Conservation (phyloP, 2,329 filamentous ascomycete species). For the Colletotrichum lindemuthianum region DNA sequence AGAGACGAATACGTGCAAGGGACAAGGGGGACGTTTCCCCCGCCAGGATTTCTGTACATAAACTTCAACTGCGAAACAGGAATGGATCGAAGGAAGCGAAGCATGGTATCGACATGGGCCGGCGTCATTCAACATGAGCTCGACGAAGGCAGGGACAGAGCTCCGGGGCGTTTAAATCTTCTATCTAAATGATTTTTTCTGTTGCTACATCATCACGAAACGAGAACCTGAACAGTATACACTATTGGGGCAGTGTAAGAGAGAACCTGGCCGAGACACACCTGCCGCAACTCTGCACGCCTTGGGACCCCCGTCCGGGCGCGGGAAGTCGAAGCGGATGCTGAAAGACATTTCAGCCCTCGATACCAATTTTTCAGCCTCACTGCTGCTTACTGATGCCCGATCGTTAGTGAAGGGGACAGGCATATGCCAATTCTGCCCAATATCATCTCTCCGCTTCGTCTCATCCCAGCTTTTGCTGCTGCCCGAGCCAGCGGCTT, state of each 20-base stretch:
- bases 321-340: too few species aligned
- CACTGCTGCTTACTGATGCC: too few species aligned
- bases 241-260: too few species aligned
- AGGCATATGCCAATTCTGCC: constrained; percentile 2
- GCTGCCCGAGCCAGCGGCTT: too few species aligned
- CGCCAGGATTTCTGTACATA: constrained; percentile 36
- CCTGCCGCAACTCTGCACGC: too few species aligned
- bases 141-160: constrained; percentile 36
- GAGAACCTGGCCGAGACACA: too few species aligned
- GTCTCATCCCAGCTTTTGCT: constrained; percentile 16
- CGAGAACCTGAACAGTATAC: too few species aligned
- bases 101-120: constrained; percentile 37
- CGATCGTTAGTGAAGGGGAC: background rate
- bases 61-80: constrained; percentile 38
- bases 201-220: background rate
- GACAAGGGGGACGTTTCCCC: constrained; percentile 17
- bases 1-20: background rate
- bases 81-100: constrained; percentile 34
- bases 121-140: constrained; percentile 50
- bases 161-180: constrained; percentile 27
- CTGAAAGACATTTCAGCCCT: too few species aligned
- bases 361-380: too few species aligned
- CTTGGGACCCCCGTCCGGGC: too few species aligned
- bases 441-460: background rate
- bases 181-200: constrained; percentile 10